Base-by-base conservation (phyloP, 768 basidiomycete genomes). In the Podaxis pistillaris region DNA sequence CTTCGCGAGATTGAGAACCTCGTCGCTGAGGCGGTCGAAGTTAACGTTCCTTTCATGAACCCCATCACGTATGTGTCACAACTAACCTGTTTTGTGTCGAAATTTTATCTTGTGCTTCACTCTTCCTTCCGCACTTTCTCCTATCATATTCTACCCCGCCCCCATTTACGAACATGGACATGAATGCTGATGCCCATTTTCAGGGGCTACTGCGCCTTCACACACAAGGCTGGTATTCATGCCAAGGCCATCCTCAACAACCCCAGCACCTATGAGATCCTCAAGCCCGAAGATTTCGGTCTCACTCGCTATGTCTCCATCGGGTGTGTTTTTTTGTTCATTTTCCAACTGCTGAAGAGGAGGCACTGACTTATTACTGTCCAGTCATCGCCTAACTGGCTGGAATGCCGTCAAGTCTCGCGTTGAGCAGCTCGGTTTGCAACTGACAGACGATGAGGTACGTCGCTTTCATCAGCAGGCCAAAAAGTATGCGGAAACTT, bases 331-430 rank as follows among this genome's bases (percentile, higher is more conserved):
- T 38, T 54, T 40, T 33, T 26, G 13, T 7, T 40, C 22, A n/a
- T 51, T 44, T 19, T 33, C 8, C 3, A 46, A 22, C 22, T 38
- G 44, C 38, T n/a, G 36, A 41, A 19, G 26, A 38, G 26, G 37
- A 22, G 8, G n/a, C 17, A 3, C 54, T 38, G 0, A 49, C 38
- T 40, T 54, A 36, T 40, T 52, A 63, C 51, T 64, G 54, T 65
- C 3, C 63, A 92, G 93, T 28, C 95, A 97, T 75, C 93, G 95
- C 69, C 81, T 98, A 64, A 98, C 95, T 6, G 96, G 96, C 53
- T 99, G 96, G 97, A 98, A 98, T 74, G 97, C 97, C 46, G 96
- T 99, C 86, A 99, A 98, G 86, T 94, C 92, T 62, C 93, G 97
- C 74, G 97, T 96, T 24, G 97, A 99, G 79, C 97, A 99, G 74